Base-by-base conservation (phyloP, 2,329 filamentous ascomycete genomes). In the Rosellinia necatrix region DNA sequence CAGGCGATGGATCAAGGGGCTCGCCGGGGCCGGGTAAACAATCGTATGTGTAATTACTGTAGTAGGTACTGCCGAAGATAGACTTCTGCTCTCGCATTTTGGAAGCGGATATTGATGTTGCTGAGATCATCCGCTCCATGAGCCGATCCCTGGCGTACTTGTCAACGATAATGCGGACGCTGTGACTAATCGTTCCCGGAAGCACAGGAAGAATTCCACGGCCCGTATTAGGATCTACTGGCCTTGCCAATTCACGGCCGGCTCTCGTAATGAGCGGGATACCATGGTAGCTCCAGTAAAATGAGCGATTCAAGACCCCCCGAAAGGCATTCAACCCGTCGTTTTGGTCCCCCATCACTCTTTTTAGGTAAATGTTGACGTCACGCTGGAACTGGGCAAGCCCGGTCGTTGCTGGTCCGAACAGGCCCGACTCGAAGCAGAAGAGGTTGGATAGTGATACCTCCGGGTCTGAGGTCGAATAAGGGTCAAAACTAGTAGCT, bases 271-370 rank as follows among this genome's bases (percentile, higher is more conserved):
- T 35, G 13, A 52, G 42, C 27, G 41, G 48, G n/a, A 51, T 34
- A 5, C 53, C 53, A 15, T 51, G 47, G 25, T 51, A 47, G 27
- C 41, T 47, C 47, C 47, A 51, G 30, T 52, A 42, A 19, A 34
- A n/a, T 13, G 37, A 42, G 13, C 42, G 42, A 17, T 21, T 52
- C 29, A 52, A 32, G n/a, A 51, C 24, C 17, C 53, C 53, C 17
- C 40, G 40, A 27, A 47, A 56, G 17, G 47, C 47, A 41, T 51
- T 51, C 40, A 51, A 17, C n/a, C 47, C 47, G 21, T 41, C 47
- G 13, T 47, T 51, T 47, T 46, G 35, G 15, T 48, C 29, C 1
- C 34, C 29, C 48, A 47, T 42, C n/a, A 32, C 6, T 37, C 41
- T 42, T 21, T 46, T 37, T 2, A 52, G 12, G 29, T 52, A 52